Percentiles rank a stretch among this genome's conserved stretches.
phyloP scores from a whole-genome alignment of 441 rosid species.

The Daphne laureola region DNA sequence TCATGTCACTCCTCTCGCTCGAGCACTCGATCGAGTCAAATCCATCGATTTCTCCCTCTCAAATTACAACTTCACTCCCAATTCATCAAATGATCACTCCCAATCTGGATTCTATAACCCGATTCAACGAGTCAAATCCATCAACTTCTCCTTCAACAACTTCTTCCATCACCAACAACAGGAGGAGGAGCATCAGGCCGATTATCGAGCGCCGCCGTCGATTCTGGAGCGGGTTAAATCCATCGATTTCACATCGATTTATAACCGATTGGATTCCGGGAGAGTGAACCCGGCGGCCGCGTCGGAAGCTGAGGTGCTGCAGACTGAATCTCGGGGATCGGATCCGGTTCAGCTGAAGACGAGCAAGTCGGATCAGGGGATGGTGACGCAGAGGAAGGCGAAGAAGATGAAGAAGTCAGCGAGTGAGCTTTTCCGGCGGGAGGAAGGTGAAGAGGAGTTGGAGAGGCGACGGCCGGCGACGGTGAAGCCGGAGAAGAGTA shows the following conservation, averaged over 20 bases:
- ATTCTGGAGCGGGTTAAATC: constrained; percentile 51
- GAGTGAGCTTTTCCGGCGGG: constrained; percentile 37
- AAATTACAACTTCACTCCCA: constrained; percentile 24
- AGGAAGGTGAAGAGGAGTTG: neutral
- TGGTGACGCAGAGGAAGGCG: constrained; percentile 1
- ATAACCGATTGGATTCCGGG: constrained; percentile 28
- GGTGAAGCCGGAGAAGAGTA: constrained; percentile 29
- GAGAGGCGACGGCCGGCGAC: constrained; percentile 46
- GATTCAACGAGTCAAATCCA: constrained; percentile 37
- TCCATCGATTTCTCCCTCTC: constrained; percentile 37
- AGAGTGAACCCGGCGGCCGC: neutral
- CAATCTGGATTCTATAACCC: constrained; percentile 7
- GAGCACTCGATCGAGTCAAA: constrained; percentile 33
- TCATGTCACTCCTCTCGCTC: constrained; percentile 17
- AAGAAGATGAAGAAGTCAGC: constrained; percentile 54
- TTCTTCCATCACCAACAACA: constrained; percentile 17
- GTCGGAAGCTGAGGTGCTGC: constrained; percentile 8
- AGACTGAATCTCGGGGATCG: neutral
- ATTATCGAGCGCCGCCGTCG: constrained; percentile 23
- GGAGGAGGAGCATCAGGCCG: constrained; percentile 13
- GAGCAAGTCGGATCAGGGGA: constrained; percentile 26
- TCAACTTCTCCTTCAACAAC: constrained; percentile 33
- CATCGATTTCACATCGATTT: constrained; percentile 30
- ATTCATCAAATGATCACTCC: no score
- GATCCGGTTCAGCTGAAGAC: constrained; percentile 22